phyloP scores from a whole-genome alignment of 2,329 filamentous ascomycete species.

The Paraphoma chrysanthemicola region DNA sequence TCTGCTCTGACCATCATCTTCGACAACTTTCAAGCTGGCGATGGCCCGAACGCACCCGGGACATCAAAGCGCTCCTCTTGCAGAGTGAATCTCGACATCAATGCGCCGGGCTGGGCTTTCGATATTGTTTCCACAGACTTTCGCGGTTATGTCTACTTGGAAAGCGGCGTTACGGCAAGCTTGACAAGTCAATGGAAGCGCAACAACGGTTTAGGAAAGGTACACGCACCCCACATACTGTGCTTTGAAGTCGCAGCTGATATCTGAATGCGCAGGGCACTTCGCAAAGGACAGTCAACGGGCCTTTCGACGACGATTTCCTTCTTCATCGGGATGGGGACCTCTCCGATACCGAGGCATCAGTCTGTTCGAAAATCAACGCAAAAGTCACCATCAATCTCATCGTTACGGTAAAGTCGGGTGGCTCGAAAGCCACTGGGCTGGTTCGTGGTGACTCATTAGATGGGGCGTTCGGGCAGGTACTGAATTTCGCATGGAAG shows the following conservation, averaged over 20 bases:
- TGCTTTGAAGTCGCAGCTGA: background rate
- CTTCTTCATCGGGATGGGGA: conserved; percentile 36
- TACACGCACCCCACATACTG: background rate
- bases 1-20: conserved; percentile 31
- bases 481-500: conserved; percentile 32
- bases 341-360: conserved; percentile 22
- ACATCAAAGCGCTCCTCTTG: conserved; percentile 26
- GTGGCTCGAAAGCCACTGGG: conserved; percentile 10
- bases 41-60: conserved; percentile 26
- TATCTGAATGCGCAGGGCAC: background rate
- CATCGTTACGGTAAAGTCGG: conserved; percentile 24
- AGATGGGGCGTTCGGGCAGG: conserved; percentile 25
- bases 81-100: conserved; percentile 30
- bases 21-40: conserved; percentile 30
- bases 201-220: background rate
- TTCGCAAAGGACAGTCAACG: background rate
- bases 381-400: conserved; percentile 32
- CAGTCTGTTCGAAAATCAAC: conserved; percentile 29
- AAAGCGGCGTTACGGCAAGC: conserved; percentile 14
- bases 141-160: conserved; percentile 27
- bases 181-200: background rate
- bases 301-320: conserved; percentile 17
- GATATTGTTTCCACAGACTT: conserved; percentile 33
- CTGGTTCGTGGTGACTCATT: conserved; percentile 21
- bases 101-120: conserved; percentile 32